phyloP scores from a whole-genome alignment of 2,329 filamentous ascomycete species.

The Huntiella savannae region DNA sequence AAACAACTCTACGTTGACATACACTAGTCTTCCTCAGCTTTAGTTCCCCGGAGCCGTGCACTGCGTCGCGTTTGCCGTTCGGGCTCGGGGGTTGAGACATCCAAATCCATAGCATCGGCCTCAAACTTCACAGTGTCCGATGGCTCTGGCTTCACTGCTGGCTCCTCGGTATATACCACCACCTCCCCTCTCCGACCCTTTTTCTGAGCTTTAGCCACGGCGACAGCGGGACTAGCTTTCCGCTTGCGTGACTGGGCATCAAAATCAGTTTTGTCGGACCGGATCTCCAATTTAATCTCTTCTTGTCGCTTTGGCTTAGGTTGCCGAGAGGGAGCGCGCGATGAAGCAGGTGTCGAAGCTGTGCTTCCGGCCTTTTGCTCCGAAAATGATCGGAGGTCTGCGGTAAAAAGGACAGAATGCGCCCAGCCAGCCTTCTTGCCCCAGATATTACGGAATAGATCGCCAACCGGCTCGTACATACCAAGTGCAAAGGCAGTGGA shows the following conservation, averaged over 20 bases:
- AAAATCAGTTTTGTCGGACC: slow-evolving; percentile 15
- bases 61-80: slow-evolving; percentile 9
- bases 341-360: slow-evolving; percentile 12
- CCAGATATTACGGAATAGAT: slow-evolving; percentile 80
- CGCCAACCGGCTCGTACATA: slow-evolving; percentile 76
- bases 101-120: slow-evolving; percentile 9
- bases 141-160: slow-evolving; percentile 5
- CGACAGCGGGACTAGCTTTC: slow-evolving; percentile 1
- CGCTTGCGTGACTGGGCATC: slow-evolving; percentile 14
- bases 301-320: slow-evolving; percentile 10
- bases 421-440: slow-evolving; percentile 92
- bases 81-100: slow-evolving; percentile 7
- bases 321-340: background rate
- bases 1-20: background rate
- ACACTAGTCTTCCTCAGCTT: slow-evolving; percentile 1
- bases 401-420: slow-evolving; percentile 89
- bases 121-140: slow-evolving; percentile 7
- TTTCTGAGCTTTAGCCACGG: background rate
- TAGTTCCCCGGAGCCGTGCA: slow-evolving; percentile 6
- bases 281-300: slow-evolving; percentile 14
- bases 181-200: slow-evolving; percentile 1
- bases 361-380: slow-evolving; percentile 26
- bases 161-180: background rate
- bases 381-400: slow-evolving; percentile 71
- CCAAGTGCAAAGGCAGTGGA: slow-evolving; percentile 70